Percentiles rank a stretch among this genome's conserved stretches.
These are phyloP conservation scores for Penicillium freii DNA, from an alignment of 2,329 filamentous ascomycete species.

Conservation along the genomic window DNA sequence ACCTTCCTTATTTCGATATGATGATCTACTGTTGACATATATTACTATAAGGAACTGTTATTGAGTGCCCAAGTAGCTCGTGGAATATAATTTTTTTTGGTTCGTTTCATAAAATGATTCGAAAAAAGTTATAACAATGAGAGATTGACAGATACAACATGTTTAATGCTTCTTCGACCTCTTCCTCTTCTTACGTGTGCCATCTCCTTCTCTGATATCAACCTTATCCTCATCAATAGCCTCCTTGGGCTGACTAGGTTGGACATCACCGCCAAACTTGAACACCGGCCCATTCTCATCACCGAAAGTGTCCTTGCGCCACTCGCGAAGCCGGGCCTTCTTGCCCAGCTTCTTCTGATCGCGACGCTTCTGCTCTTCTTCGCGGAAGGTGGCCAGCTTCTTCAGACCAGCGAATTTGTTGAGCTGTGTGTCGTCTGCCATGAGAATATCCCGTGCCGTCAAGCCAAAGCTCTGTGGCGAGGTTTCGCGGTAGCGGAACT, in stretches of 20 bases:
- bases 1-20: too few species aligned
- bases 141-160: slow-evolving; percentile 2
- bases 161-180: slow-evolving; percentile 44
- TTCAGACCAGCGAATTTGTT: slow-evolving; percentile 93
- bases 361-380: slow-evolving; percentile 81
- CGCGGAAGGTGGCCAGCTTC: slow-evolving; percentile 87
- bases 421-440: slow-evolving; percentile 78
- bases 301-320: slow-evolving; percentile 70
- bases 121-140: slow-evolving; percentile 12
- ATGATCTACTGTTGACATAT: not conserved
- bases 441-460: slow-evolving; percentile 84
- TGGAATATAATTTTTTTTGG: not conserved
- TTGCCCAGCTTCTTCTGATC: slow-evolving; percentile 88
- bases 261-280: slow-evolving; percentile 28
- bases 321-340: slow-evolving; percentile 85
- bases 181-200: slow-evolving; percentile 45
- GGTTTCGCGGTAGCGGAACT: slow-evolving; percentile 92
- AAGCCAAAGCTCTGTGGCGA: slow-evolving; percentile 87
- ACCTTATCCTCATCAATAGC: slow-evolving; percentile 31
- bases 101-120: slow-evolving; percentile 1
- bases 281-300: slow-evolving; percentile 53
- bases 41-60: not conserved
- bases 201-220: slow-evolving; percentile 45
- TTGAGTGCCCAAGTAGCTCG: not conserved
- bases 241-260: slow-evolving; percentile 17